Base-by-base conservation (phyloP, 192 early-diverging fungal species). In the Coemansia sp. region DNA sequence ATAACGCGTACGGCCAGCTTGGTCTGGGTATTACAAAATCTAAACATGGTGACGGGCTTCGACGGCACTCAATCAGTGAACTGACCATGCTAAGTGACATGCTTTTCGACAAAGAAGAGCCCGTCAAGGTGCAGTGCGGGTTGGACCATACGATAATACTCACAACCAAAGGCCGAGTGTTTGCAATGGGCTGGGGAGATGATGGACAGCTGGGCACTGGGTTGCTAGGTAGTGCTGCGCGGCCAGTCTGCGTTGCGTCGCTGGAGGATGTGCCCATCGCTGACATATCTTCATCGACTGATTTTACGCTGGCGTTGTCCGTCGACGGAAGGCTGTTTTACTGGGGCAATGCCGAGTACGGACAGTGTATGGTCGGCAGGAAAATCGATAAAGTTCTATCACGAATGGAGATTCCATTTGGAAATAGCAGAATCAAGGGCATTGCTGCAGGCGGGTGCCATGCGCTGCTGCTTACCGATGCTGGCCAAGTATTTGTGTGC, bases 281-380 rank as follows among this genome's bases (percentile, higher is more conserved):
- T 11, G 66, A 84, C 25, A 71, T 90, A 31, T 74, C 85, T 0
- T 69, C 84, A 2, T 82, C 87, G 2, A 90, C 88, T 0, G 88
- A 90, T 47, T 90, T 86, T 65, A 86, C 87, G 3, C 52, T 90
- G 23, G 86, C 83, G 6, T 58, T 88, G 16, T 43, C 67, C 5
- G 65, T 70, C 5, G 79, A 84, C 25, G 68, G 77, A 22, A 49
- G 67, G n/a, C 25, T 90, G 45, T 87, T 82, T 73, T 85, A 82
- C 44, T 90, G 88, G 88, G 88, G 88, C 19, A 90, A 90, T 56
- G 83, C 87, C 6, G 88, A 90, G 65, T 88, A 90, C 64, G 88
- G 88, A 5, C 88, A 90, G 65, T 83, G 83, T 30, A 86, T 88
- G 82, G 80, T 82, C 5, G 65, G 58, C 65, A 10, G 28, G 27